A percentile compares a stretch with the other conserved stretches of the same genome.
These are phyloP conservation scores for Herpetospermum pedunculosum DNA, from an alignment of 306 rosid species.

Conservation along the genomic window DNA sequence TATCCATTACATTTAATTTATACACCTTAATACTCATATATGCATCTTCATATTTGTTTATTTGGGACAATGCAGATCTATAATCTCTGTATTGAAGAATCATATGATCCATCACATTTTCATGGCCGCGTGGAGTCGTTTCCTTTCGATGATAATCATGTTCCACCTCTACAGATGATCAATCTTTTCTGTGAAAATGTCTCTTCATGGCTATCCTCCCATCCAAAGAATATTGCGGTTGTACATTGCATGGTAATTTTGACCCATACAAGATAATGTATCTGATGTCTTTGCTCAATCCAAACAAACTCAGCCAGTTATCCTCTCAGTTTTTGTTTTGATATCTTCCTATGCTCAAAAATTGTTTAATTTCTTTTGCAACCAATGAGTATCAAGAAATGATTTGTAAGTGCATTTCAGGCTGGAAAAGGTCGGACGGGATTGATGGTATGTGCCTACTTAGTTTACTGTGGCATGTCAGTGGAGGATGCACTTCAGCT, in stretches of 20 bases:
- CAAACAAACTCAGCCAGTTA: neutral
- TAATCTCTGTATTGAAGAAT: constrained; percentile 86
- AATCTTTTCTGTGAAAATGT: constrained; percentile 74
- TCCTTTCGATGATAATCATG: constrained; percentile 95
- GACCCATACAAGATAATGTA: neutral
- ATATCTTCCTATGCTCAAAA: neutral
- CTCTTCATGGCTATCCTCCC: constrained; percentile 51
- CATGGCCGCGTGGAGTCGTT: constrained; percentile 72
- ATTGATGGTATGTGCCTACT: constrained; percentile 75
- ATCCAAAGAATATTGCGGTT: constrained; percentile 67
- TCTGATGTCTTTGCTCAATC: neutral
- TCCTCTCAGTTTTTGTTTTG: neutral
- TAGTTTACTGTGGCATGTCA: constrained; percentile 72
- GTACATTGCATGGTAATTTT: constrained; percentile 83
- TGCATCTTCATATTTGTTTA: constrained; percentile 8
- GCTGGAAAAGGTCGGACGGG: constrained; percentile 99
- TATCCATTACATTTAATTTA: no score
- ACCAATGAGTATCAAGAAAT: neutral
- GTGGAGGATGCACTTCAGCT: constrained; percentile 77
- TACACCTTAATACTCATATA: neutral
- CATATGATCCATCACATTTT: constrained; percentile 63
- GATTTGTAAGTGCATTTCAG: constrained; percentile 30
- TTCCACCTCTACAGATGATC: constrained; percentile 66
- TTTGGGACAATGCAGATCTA: constrained; percentile 47
- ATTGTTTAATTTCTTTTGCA: neutral